Evolutionary conservation across 768 basidiomycete species (phyloP).

Genomic region (Kwoniella mangroviensis): DNA sequence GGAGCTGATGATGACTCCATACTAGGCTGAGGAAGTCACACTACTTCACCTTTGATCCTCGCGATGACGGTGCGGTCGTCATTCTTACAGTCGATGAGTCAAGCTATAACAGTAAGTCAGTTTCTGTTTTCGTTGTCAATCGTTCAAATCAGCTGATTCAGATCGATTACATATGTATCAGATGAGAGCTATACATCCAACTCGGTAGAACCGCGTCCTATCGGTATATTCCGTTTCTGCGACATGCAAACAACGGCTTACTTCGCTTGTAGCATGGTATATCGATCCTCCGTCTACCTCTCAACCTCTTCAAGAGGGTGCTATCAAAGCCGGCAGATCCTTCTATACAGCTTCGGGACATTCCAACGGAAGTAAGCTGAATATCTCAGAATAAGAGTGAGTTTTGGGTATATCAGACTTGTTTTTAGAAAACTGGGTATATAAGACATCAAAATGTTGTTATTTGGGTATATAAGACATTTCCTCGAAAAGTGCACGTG

Average conservation of each 20-base stretch:
- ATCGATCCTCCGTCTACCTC: constrained; percentile 77
- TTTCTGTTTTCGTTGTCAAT: neutral
- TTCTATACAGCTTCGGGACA: constrained; percentile 86
- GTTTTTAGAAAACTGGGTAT: too few species aligned
- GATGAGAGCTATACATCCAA: constrained; percentile 8
- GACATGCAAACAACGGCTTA: neutral
- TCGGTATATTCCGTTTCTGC: constrained; percentile 35
- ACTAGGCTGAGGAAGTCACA: constrained; percentile 62
- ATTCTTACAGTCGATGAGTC: constrained; percentile 70
- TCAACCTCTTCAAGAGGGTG: constrained; percentile 57
- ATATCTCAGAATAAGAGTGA: too few species aligned
- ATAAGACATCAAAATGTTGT: too few species aligned
- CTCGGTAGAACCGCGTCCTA: constrained; percentile 67
- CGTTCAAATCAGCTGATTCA: neutral
- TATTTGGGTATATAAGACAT: too few species aligned
- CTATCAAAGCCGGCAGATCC: constrained; percentile 67
- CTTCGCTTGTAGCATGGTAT: constrained; percentile 68
- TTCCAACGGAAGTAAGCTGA: constrained; percentile 69
- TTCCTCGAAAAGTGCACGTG: too few species aligned
- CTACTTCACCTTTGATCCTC: constrained; percentile 74
- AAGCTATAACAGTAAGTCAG: constrained; percentile 64
- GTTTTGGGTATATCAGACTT: too few species aligned
- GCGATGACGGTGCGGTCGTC: constrained; percentile 67
- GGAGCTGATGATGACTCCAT: neutral
- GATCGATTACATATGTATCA: neutral